These are phyloP conservation scores for Entonaema liquescens DNA, from an alignment of 495 filamentous ascomycete species.

Conservation along the genomic window DNA sequence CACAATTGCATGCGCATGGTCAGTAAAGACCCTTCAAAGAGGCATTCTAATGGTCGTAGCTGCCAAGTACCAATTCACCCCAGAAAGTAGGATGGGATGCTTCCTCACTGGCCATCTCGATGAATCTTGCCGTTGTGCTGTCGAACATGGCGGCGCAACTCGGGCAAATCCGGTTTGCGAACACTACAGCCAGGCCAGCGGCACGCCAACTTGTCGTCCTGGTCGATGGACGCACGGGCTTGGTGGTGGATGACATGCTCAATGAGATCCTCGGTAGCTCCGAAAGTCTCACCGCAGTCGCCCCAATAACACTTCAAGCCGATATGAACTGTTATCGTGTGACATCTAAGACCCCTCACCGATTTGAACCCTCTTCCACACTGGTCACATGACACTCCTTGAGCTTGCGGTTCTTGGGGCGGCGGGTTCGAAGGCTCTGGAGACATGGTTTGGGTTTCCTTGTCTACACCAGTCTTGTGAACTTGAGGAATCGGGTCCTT, in stretches of 20 bases:
- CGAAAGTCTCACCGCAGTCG: not conserved
- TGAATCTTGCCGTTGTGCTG: not conserved
- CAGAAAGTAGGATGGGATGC: no score
- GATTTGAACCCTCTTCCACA: not conserved
- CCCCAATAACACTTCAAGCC: not conserved
- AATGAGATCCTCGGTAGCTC: not conserved
- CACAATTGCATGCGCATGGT: no score
- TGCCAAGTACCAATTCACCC: no score
- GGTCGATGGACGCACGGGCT: not conserved
- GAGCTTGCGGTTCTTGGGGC: no score
- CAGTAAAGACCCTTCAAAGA: no score
- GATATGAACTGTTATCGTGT: not conserved
- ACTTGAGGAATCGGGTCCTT: no score
- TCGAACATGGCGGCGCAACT: not conserved
- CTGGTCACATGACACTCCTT: not conserved
- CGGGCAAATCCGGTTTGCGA: not conserved
- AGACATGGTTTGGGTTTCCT: no score
- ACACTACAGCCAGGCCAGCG: not conserved
- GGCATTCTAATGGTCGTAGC: no score
- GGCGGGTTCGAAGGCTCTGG: no score
- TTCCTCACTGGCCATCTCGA: not conserved
- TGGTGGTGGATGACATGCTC: not conserved
- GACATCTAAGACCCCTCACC: not conserved
- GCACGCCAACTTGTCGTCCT: not conserved
- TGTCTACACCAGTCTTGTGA: no score